Conservation (phyloP, 2,329 filamentous ascomycete genomes). For the Hyphodiscus sp. region DNA sequence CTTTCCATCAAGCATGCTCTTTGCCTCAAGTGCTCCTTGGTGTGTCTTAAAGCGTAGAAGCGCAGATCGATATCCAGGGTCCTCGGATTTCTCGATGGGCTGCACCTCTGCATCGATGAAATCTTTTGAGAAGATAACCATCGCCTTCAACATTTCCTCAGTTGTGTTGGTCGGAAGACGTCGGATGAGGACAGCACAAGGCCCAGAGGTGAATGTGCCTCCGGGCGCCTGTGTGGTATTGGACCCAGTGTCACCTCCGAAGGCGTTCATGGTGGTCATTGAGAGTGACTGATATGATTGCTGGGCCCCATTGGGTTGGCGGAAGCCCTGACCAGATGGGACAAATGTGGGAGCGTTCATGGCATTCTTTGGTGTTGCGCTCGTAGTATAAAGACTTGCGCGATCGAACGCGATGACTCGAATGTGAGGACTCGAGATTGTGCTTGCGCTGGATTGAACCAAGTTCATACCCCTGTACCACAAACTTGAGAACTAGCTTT, state of each 20-base stretch:
- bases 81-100: constrained; percentile 41
- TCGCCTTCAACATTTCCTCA: constrained; percentile 47
- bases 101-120: constrained; percentile 46
- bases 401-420: constrained; percentile 16
- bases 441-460: constrained; percentile 15
- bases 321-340: constrained; percentile 27
- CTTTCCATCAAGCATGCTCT: constrained; percentile 51
- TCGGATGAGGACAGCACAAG: constrained; percentile 44
- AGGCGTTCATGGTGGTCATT: constrained; percentile 27
- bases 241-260: constrained; percentile 21
- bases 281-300: constrained; percentile 27
- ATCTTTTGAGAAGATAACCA: constrained; percentile 54
- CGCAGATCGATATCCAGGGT: constrained; percentile 45
- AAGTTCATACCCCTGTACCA: constrained; percentile 24
- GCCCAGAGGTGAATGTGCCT: constrained; percentile 23
- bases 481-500: constrained; percentile 7
- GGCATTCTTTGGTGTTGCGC: constrained; percentile 27
- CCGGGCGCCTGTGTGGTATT: constrained; percentile 17
- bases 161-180: constrained; percentile 48
- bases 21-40: constrained; percentile 49
- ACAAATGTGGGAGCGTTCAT: constrained; percentile 30
- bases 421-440: constrained; percentile 10
- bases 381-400: constrained; percentile 15
- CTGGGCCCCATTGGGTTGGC: constrained; percentile 25
- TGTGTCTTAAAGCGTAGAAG: constrained; percentile 47